Conservation (phyloP, 176 grass and related monocot species). For the Elymus sibiricus region DNA sequence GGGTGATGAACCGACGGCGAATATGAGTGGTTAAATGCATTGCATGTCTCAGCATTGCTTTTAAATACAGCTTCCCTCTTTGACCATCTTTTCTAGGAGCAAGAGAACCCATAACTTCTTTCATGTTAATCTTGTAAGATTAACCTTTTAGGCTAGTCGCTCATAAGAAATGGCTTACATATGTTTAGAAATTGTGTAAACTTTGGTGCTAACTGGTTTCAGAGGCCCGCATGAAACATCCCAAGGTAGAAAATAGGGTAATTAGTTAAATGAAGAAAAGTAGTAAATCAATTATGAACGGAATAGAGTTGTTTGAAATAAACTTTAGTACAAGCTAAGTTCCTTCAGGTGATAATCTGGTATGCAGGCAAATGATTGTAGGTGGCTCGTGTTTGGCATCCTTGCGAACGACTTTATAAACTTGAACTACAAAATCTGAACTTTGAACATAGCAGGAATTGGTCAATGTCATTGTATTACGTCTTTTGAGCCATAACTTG, state of each 20-base stretch:
- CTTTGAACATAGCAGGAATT: slow-evolving; percentile 87
- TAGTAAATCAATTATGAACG: too few species aligned
- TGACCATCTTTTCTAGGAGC: too few species aligned
- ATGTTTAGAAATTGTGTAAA: not conserved
- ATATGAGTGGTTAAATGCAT: too few species aligned
- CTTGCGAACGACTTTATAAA: slow-evolving; percentile 56
- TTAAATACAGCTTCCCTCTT: not conserved
- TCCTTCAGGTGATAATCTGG: not conserved
- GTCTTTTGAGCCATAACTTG: too few species aligned
- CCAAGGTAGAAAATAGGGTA: too few species aligned
- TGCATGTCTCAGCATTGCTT: slow-evolving; percentile 22
- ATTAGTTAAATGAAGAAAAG: too few species aligned
- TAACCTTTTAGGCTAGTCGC: slow-evolving; percentile 19
- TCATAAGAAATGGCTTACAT: slow-evolving; percentile 4
- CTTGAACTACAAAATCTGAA: slow-evolving; percentile 66
- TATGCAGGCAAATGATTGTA: not conserved
- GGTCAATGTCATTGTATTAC: slow-evolving; percentile 62
- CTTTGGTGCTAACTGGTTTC: too few species aligned
- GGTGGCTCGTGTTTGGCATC: slow-evolving; percentile 28
- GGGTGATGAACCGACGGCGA: slow-evolving; percentile 29
- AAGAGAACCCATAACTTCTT: too few species aligned
- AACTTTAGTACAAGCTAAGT: not conserved
- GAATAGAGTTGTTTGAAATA: too few species aligned
- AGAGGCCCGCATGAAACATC: too few species aligned
- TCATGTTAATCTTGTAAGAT: slow-evolving; percentile 13